Base-by-base conservation (phyloP, 164 flowering plant genomes). In the Echeveria elegans region DNA sequence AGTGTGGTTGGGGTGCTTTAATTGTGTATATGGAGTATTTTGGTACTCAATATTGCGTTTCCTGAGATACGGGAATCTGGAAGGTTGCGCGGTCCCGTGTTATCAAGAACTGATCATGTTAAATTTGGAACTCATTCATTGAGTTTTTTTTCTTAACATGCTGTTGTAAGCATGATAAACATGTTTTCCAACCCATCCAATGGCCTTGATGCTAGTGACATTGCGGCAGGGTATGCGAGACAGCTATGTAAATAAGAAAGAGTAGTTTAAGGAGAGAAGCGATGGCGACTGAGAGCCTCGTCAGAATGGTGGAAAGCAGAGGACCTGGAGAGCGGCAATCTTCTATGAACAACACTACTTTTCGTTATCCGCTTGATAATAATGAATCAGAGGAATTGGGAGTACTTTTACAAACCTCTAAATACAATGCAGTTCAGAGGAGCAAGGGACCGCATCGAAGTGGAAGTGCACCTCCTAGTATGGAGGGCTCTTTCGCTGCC, bases 381-480 rank as follows among this genome's bases (percentile, higher is more conserved):
- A 72, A 79, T 75, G 86, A 75, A 41, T 75, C 81, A 4, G 91
- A 88, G 68, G 91, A 86, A 38, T 72, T 85, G 76, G 88, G 90
- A 8, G 68, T 77, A 65, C 78, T 88, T 59, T 64, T 84, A 71
- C 78, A 81, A 52, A 83, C 82, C 29, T 81, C 82, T 67, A 75
- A 70, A 38, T 43, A 72, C 62, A 76, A 53, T 24, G 83, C 78
- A 63, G 74, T 77, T 73, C 74, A 69, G 48, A 69, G 67, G 64
- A 80, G 81, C 41, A 72, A 28, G 23, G 74, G 78, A 12, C 94
- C 96, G 21, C 86, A 73, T 70, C 79, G 98, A 56, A 87, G 97
- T 80, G 97, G 94, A 29, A 90, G 97, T 79, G 98, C 97, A 5
- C 97, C 98, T 19, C 97, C 98, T 64, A 93, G 88, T 71, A 83